These are phyloP conservation scores for Fusarium mundagurra DNA, from an alignment of 2,329 filamentous ascomycete species.

Conservation along the genomic window DNA sequence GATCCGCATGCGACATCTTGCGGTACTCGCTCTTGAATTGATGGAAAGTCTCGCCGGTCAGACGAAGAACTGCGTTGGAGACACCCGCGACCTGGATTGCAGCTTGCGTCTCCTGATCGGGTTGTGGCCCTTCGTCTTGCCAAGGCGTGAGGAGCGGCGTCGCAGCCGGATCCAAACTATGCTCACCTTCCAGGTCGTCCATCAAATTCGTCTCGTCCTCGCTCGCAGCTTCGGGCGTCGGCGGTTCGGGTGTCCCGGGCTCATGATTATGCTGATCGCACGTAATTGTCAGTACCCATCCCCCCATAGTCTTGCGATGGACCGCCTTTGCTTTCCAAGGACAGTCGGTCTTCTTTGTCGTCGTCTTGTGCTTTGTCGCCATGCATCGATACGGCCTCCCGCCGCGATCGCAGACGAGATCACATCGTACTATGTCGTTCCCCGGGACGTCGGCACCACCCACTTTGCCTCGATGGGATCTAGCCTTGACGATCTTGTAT, in stretches of 20 bases:
- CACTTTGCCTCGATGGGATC: slow-evolving; percentile 54
- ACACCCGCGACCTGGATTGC: slow-evolving; percentile 54
- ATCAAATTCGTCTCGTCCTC: slow-evolving; percentile 48
- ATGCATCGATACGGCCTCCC: slow-evolving; percentile 55
- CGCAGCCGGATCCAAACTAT: slow-evolving; percentile 11
- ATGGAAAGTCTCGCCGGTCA: slow-evolving; percentile 56
- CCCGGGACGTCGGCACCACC: slow-evolving; percentile 53
- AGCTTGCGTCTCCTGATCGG: slow-evolving; percentile 50
- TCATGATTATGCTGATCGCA: slow-evolving; percentile 58
- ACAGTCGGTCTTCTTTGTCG: slow-evolving; percentile 58
- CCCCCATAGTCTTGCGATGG: slow-evolving; percentile 54
- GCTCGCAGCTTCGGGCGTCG: slow-evolving; percentile 48
- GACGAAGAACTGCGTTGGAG: slow-evolving; percentile 50
- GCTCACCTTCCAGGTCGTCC: slow-evolving; percentile 40
- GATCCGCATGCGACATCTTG: slow-evolving; percentile 54
- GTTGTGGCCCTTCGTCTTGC: slow-evolving; percentile 44
- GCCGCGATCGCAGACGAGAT: slow-evolving; percentile 58
- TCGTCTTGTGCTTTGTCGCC: slow-evolving; percentile 57
- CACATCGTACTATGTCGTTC: slow-evolving; percentile 56
- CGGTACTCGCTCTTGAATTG: slow-evolving; percentile 56
- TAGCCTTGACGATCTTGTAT: slow-evolving; percentile 58
- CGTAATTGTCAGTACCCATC: slow-evolving; percentile 56
- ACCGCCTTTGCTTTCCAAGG: slow-evolving; percentile 59
- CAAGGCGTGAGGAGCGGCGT: slow-evolving; percentile 24
- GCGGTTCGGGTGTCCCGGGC: slow-evolving; percentile 55